These are phyloP conservation scores for Astrocystis sublimbata DNA, from an alignment of 495 filamentous ascomycete genomes.

Conservation along the genomic window DNA sequence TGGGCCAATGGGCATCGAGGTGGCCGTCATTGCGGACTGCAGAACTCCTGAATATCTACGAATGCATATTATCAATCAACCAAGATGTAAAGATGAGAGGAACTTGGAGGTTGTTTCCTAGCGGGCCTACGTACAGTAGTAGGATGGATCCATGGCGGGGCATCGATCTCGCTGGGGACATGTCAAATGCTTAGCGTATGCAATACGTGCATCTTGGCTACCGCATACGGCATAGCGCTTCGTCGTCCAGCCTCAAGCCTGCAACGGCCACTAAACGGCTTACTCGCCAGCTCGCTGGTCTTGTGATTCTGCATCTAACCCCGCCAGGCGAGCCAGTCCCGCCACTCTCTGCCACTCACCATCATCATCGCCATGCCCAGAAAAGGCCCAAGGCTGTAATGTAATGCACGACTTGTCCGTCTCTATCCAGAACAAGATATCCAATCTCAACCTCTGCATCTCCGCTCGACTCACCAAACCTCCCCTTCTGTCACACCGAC, in stretches of 20 bases:
- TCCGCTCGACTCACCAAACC: not conserved
- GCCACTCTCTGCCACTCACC: too few relatives aligned
- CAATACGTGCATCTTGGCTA: slow-evolving; percentile 35
- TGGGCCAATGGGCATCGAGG: not conserved
- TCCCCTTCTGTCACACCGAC: not conserved
- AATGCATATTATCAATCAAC: too few relatives aligned
- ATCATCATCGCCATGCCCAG: not conserved
- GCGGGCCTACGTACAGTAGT: too few relatives aligned
- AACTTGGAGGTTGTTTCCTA: too few relatives aligned
- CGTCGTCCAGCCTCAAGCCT: too few relatives aligned
- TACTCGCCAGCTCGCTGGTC: not conserved
- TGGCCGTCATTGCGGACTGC: not conserved
- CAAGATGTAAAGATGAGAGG: too few relatives aligned
- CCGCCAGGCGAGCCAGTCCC: too few relatives aligned
- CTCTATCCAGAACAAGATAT: not conserved
- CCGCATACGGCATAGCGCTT: slow-evolving; percentile 32
- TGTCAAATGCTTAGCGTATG: slow-evolving; percentile 16
- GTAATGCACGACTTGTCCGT: slow-evolving; percentile 6
- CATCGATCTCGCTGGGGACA: too few relatives aligned
- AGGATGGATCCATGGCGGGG: too few relatives aligned
- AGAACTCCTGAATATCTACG: too few relatives aligned
- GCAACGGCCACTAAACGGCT: too few relatives aligned
- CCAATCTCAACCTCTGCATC: not conserved
- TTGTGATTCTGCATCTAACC: not conserved
- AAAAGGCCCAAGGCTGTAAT: not conserved